Base-by-base conservation (phyloP, 139 green algal genomes). In the Nannochloris sp. region DNA sequence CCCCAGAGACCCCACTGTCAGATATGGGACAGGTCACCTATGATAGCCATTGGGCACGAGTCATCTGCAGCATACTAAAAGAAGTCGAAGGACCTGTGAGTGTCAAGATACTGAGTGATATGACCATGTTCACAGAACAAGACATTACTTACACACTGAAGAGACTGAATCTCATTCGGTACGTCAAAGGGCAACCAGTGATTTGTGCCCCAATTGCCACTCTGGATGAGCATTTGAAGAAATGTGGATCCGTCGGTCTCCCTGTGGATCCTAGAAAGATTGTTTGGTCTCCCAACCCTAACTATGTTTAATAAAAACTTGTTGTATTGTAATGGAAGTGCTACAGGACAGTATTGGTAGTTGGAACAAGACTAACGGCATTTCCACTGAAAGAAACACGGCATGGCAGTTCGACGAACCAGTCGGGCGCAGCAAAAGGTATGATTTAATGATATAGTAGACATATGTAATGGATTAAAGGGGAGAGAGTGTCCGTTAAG, bases 21-120 rank as follows among this genome's bases (percentile, higher is more conserved):
- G 92, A 98, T 69, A 74, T 98, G 50, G 92, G 92, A 2, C 74
- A 86, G 8, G 83, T 95, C 55, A 85, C 75, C 29, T 98, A 98
- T 79, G 76, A 88, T 48, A 78, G 81, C 37, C 96, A 97, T 82
- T 98, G 92, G 92, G 92, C 88, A 16, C 75, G 91, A 3, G 79
- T 87, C 60, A 78, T 98, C 66, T 81, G 97, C 12, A 72, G 85
- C 34, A 80, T 97, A 57, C 66, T 97, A 23, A 76, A 72, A 50
- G 79, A 93, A 6, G 74, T 83, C 37, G 71, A 81, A 56, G 80
- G 79, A 9, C 83, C 60, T 31, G 78, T 96, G 36, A 83, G 64
- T 61, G 87, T 97, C 67, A 95, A 94, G 75, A 89, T 96, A 49
- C 67, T 97, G 62, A 86, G 70, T 29, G 87, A 93, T 43, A 67